Conservation (phyloP, 305 asterid genomes). For the Fraxinus velutina region DNA sequence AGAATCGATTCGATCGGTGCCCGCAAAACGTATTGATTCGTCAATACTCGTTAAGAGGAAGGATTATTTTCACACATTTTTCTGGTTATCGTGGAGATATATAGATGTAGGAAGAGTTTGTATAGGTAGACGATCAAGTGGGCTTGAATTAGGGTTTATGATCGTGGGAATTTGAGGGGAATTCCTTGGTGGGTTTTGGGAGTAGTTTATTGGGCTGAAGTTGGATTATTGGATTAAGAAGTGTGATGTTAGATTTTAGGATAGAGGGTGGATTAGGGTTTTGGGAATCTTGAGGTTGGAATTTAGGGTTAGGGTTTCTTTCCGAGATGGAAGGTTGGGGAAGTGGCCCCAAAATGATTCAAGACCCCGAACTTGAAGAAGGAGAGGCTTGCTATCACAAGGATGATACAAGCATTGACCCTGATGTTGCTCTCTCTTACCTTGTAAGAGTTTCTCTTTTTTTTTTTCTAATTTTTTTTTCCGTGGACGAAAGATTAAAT, state of each 20-base stretch:
- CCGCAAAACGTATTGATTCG: conserved; percentile 25
- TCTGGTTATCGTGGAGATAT: conserved; percentile 14
- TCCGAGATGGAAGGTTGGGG: conserved; percentile 35
- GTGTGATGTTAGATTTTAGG: conserved; percentile 75
- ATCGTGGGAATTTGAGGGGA: conserved; percentile 25
- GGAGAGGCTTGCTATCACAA: conserved; percentile 62
- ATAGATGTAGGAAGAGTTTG: conserved; percentile 21
- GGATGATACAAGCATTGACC: conserved; percentile 63
- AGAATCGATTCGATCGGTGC: conserved; percentile 55
- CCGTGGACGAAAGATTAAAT: background rate
- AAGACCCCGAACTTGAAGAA: conserved; percentile 80
- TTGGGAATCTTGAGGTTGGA: conserved; percentile 33
- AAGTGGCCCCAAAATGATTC: conserved; percentile 45
- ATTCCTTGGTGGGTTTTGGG: conserved; percentile 31
- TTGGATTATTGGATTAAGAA: conserved; percentile 34
- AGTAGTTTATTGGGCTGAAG: conserved; percentile 35
- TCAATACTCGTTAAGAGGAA: conserved; percentile 12
- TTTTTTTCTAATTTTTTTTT: conserved; percentile 14
- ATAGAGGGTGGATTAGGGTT: conserved; percentile 55
- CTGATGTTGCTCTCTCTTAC: conserved; percentile 81
- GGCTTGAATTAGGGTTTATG: conserved; percentile 32
- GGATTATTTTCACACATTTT: conserved; percentile 24
- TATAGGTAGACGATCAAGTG: conserved; percentile 54
- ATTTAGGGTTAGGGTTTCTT: conserved; percentile 31
- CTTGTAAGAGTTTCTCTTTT: conserved; percentile 62